These are phyloP conservation scores for Fistulinella prunicolor DNA, from an alignment of 768 basidiomycete genomes.

Conservation along the genomic window DNA sequence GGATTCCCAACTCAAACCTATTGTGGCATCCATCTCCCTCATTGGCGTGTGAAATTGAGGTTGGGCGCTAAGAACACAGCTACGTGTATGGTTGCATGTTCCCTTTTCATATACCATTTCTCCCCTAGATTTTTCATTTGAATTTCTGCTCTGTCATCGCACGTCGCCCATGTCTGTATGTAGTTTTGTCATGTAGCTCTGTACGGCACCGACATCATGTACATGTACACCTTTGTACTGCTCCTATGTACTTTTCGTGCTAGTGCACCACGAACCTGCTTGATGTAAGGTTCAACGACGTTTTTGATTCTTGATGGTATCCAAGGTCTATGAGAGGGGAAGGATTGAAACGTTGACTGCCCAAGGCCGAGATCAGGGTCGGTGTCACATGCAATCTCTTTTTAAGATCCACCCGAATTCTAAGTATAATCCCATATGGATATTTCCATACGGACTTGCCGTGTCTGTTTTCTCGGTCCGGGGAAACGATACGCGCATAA, in stretches of 20 bases:
- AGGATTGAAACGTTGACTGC: too few species aligned
- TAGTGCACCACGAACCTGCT: neutral
- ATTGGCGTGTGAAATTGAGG: conserved; percentile 30
- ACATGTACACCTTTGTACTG: conserved; percentile 1
- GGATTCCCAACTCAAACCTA: conserved; percentile 45
- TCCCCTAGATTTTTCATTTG: neutral
- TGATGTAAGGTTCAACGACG: neutral
- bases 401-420: neutral
- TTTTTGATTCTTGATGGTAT: neutral
- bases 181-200: too few species aligned
- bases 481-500: neutral
- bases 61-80: neutral
- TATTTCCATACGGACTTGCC: neutral
- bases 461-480: neutral
- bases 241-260: neutral
- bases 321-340: neutral
- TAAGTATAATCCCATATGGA: neutral
- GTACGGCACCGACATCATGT: too few species aligned
- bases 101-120: neutral
- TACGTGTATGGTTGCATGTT: neutral
- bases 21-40: conserved; percentile 41
- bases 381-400: neutral
- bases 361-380: neutral
- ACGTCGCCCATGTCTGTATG: conserved; percentile 4
- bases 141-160: neutral